Evolutionary conservation across 2,329 filamentous ascomycete species (phyloP).

Genomic region (Hypoxylon sp.): DNA sequence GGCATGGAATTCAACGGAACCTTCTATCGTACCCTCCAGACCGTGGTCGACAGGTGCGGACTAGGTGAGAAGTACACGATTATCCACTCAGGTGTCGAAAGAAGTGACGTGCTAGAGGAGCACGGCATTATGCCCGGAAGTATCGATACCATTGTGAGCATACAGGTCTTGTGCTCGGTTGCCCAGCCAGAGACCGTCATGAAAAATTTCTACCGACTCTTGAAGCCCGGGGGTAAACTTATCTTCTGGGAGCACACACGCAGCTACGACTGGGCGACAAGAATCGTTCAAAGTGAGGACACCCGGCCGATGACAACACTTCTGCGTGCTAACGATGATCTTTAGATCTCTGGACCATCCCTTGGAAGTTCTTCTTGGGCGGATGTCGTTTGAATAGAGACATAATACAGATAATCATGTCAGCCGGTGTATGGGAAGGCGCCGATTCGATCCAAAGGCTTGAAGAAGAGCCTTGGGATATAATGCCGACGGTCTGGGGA

Average conservation of each 20-base stretch:
- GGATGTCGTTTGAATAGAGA: constrained; percentile 14
- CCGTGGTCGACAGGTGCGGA: constrained; percentile 48
- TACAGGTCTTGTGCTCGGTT: constrained; percentile 61
- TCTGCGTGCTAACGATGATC: neutral
- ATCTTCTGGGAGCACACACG: constrained; percentile 61
- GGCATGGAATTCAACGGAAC: constrained; percentile 57
- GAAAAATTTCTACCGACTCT: constrained; percentile 55
- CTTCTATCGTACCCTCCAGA: constrained; percentile 52
- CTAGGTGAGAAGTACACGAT: constrained; percentile 56
- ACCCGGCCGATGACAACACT: neutral
- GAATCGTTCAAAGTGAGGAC: constrained; percentile 5
- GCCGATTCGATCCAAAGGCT: neutral
- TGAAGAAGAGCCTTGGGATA: neutral
- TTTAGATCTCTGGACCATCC: constrained; percentile 9
- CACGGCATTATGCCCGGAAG: constrained; percentile 55
- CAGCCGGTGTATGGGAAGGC: constrained; percentile 7
- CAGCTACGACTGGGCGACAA: constrained; percentile 8
- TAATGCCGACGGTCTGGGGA: constrained; percentile 9
- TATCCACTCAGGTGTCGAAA: constrained; percentile 56
- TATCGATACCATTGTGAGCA: constrained; percentile 58
- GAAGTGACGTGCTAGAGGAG: constrained; percentile 54
- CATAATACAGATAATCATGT: neutral
- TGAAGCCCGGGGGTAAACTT: constrained; percentile 61
- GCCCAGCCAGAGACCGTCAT: constrained; percentile 47
- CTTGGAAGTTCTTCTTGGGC: constrained; percentile 11